phyloP scores from a whole-genome alignment of 495 filamentous ascomycete species.

The Oidiodendron maius region DNA sequence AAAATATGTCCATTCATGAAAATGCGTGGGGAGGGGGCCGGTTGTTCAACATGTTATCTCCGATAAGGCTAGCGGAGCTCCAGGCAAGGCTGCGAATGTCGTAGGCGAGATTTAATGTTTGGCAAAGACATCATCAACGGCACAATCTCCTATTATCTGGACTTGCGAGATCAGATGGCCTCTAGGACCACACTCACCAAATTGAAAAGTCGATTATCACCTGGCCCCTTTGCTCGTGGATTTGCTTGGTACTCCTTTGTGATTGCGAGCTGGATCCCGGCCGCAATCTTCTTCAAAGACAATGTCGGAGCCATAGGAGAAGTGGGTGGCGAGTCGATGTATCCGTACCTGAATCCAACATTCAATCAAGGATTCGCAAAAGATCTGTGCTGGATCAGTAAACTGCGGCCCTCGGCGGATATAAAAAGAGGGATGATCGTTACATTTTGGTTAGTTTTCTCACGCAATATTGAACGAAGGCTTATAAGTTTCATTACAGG shows the following conservation, averaged over 20 bases:
- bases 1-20: no score
- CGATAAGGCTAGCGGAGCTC: no score
- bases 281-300: conserved; percentile 57
- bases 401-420: conserved; percentile 36
- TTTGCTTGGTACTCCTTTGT: conserved; percentile 42
- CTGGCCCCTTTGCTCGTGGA: conserved; percentile 24
- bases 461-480: neutral
- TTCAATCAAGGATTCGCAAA: conserved; percentile 48
- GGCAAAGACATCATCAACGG: no score
- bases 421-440: conserved; percentile 49
- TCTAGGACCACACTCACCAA: conserved; percentile 6
- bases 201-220: neutral
- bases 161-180: conserved; percentile 14
- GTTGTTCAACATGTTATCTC: no score
- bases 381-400: conserved; percentile 47
- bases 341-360: conserved; percentile 65
- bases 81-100: neutral
- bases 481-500: conserved; percentile 30
- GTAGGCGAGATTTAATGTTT: neutral
- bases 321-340: conserved; percentile 70
- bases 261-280: conserved; percentile 55
- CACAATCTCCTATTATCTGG: no score
- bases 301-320: conserved; percentile 55
- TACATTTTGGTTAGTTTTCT: conserved; percentile 38
- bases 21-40: no score